A percentile compares a stretch with the other conserved stretches of the same genome.
These are phyloP conservation scores for Linderniella brevidens DNA, from an alignment of 257 asterid species.

Conservation along the genomic window DNA sequence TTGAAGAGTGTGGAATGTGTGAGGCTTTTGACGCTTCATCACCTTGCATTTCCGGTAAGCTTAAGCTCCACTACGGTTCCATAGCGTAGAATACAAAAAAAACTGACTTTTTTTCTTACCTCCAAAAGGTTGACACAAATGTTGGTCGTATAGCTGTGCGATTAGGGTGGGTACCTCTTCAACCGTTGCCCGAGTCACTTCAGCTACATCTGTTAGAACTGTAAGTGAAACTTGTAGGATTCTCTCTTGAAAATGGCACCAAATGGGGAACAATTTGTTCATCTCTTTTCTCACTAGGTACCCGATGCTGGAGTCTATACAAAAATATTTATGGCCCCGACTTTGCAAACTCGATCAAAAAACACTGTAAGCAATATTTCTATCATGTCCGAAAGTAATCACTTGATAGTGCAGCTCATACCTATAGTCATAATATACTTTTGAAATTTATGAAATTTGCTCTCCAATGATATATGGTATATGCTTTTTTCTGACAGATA, in stretches of 20 bases:
- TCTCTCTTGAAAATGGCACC: constrained; percentile 9
- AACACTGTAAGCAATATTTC: constrained; percentile 30
- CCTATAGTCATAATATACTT: no score
- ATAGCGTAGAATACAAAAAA: constrained; percentile 6
- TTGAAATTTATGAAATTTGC: no score
- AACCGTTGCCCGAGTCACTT: constrained; percentile 91
- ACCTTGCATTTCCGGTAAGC: constrained; percentile 97
- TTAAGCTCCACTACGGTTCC: constrained; percentile 13
- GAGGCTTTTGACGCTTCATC: constrained; percentile 95
- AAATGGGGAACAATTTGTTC: constrained; percentile 11
- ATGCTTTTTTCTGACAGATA: constrained; percentile 26
- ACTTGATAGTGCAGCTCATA: no score
- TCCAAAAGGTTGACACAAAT: constrained; percentile 76
- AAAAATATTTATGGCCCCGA: constrained; percentile 65
- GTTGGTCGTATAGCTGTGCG: constrained; percentile 98
- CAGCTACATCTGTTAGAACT: constrained; percentile 91
- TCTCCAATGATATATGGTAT: no score
- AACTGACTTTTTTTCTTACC: background rate
- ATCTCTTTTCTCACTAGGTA: constrained; percentile 30
- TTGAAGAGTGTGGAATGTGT: constrained; percentile 96
- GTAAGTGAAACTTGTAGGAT: constrained; percentile 27
- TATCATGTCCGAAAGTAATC: background rate
- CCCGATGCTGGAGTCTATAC: constrained; percentile 52
- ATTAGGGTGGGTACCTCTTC: constrained; percentile 99
- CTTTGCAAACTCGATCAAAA: constrained; percentile 53